Evolutionary conservation across 2,329 filamentous ascomycete species (phyloP).

Genomic region (Penicillium occitanis): DNA sequence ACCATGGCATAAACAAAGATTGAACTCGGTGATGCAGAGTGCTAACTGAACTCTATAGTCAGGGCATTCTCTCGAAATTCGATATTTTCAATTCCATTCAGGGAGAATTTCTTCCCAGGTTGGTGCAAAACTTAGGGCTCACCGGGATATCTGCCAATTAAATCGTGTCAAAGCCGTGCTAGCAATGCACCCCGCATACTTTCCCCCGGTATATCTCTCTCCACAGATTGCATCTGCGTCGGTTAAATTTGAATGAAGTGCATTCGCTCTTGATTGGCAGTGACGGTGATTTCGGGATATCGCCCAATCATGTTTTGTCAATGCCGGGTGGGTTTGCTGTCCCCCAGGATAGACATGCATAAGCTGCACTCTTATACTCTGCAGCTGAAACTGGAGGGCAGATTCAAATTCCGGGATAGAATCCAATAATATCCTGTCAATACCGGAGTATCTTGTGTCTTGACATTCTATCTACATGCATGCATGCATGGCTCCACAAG

Average conservation of each 20-base stretch:
- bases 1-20: not conserved
- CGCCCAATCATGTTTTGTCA: not conserved
- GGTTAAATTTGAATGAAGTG: not conserved
- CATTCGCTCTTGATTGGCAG: not conserved
- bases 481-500: not conserved
- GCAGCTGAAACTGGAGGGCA: not conserved
- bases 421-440: not conserved
- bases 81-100: not conserved
- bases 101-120: not conserved
- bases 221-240: not conserved
- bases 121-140: not conserved
- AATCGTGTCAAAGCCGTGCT: not conserved
- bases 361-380: not conserved
- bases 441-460: not conserved
- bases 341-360: not conserved
- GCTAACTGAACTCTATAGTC: not conserved
- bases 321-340: not conserved
- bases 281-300: not conserved
- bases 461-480: not conserved
- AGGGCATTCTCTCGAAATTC: not conserved
- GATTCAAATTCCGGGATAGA: not conserved
- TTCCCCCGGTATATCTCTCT: not conserved
- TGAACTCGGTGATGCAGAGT: not conserved
- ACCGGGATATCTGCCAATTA: not conserved
- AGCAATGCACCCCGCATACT: not conserved